Conservation (phyloP, 495 filamentous ascomycete genomes). For the Hypoxylon rickii region DNA sequence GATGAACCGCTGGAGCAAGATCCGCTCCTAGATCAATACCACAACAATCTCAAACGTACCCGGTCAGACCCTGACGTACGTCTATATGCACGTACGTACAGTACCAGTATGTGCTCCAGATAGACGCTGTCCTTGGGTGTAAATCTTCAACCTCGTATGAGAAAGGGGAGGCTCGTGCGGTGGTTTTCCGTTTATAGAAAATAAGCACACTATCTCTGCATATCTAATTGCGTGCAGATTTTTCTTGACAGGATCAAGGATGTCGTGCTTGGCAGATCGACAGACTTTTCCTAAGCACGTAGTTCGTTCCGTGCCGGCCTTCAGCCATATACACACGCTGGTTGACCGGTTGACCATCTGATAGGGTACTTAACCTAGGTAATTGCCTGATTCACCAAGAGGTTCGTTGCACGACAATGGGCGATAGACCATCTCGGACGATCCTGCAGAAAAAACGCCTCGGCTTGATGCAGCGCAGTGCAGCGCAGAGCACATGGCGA, state of each 20-base stretch:
- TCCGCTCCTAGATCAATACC: conserved; percentile 30
- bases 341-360: conserved; percentile 9
- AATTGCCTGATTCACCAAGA: conserved; percentile 7
- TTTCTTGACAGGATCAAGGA: conserved; percentile 12
- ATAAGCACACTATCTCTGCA: conserved; percentile 33
- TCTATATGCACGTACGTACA: background rate
- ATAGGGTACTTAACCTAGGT: too few relatives aligned
- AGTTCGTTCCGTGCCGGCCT: conserved; percentile 4
- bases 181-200: conserved; percentile 24
- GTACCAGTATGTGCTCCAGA: background rate
- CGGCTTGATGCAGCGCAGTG: conserved; percentile 17
- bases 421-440: conserved; percentile 16
- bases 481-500: conserved; percentile 8
- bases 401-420: conserved; percentile 6
- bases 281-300: background rate
- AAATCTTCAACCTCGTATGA: conserved; percentile 12
- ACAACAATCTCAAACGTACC: conserved; percentile 26
- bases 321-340: conserved; percentile 4
- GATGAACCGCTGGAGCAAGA: conserved; percentile 24
- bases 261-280: conserved; percentile 28
- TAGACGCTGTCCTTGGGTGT: conserved; percentile 13
- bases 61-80: conserved; percentile 6
- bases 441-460: conserved; percentile 21
- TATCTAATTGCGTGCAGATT: conserved; percentile 33
- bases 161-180: conserved; percentile 17